These are phyloP conservation scores for Lactifluus echinatus DNA, from an alignment of 768 basidiomycete genomes.

Conservation along the genomic window DNA sequence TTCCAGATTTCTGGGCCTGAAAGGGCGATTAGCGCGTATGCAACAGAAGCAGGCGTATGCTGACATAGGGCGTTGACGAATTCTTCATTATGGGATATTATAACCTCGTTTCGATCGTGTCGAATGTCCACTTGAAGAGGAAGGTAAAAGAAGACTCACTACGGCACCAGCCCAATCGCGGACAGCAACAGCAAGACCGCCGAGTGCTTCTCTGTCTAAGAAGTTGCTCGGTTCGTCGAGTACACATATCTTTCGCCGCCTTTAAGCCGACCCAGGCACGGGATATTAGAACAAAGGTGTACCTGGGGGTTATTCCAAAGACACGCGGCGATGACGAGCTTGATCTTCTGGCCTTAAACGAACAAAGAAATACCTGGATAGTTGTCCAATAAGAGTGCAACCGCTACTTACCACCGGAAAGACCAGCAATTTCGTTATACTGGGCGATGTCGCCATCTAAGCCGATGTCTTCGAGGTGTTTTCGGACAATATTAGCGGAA, in stretches of 20 bases:
- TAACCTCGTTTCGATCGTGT: conserved; percentile 44
- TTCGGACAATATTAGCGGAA: conserved; percentile 67
- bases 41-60: conserved; percentile 26
- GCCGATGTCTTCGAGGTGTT: conserved; percentile 92
- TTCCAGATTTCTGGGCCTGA: conserved; percentile 91
- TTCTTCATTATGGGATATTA: conserved; percentile 94
- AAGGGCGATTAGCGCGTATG: conserved; percentile 21
- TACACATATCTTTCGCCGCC: conserved; percentile 46
- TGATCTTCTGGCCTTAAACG: conserved; percentile 82
- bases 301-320: conserved; percentile 95
- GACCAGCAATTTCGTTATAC: conserved; percentile 92
- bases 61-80: conserved; percentile 76
- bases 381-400: neutral
- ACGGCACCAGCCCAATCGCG: conserved; percentile 92
- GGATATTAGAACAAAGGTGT: conserved; percentile 16
- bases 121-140: conserved; percentile 20
- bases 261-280: conserved; percentile 13
- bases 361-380: conserved; percentile 12
- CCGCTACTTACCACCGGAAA: conserved; percentile 68
- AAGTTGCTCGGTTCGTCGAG: conserved; percentile 95
- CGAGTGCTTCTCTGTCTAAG: conserved; percentile 91
- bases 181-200: conserved; percentile 91
- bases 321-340: conserved; percentile 89
- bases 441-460: conserved; percentile 96
- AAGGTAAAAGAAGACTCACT: conserved; percentile 33